These are phyloP conservation scores for Salix arbutifolia DNA, from an alignment of 345 rosid species.

Conservation along the genomic window DNA sequence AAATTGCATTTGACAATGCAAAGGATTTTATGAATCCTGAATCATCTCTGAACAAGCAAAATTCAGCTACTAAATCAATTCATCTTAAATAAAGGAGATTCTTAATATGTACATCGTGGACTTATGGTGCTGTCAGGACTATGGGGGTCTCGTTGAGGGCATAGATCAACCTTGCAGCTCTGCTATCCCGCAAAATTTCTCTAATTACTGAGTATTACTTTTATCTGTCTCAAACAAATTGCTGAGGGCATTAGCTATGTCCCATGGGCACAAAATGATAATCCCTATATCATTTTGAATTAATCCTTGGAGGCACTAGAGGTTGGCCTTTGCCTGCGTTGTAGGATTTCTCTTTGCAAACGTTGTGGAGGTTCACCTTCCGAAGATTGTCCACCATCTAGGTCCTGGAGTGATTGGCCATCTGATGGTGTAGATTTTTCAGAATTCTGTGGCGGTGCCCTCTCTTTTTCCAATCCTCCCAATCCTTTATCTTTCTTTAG, in stretches of 20 bases:
- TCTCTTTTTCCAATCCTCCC: slow-evolving; percentile 11
- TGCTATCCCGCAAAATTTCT: slow-evolving; percentile 1
- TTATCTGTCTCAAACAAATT: slow-evolving; percentile 1
- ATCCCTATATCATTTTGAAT: slow-evolving; percentile 30
- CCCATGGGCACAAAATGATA: background rate
- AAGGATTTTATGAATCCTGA: background rate
- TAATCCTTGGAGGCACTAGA: slow-evolving; percentile 26
- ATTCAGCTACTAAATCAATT: background rate
- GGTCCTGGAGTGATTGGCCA: background rate
- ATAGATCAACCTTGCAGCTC: background rate
- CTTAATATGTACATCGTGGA: slow-evolving; percentile 25
- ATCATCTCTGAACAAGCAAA: background rate
- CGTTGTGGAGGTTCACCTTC: slow-evolving; percentile 16
- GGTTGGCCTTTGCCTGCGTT: slow-evolving; percentile 25
- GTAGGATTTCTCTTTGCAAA: slow-evolving; percentile 38
- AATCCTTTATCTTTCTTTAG: slow-evolving; percentile 1
- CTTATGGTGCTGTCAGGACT: background rate
- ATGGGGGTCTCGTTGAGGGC: slow-evolving; percentile 9
- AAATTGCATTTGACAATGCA: slow-evolving; percentile 6
- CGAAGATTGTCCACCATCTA: slow-evolving; percentile 1
- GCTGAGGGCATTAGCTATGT: background rate
- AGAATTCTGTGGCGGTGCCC: background rate
- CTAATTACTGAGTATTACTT: background rate
- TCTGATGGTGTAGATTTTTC: slow-evolving; percentile 8
- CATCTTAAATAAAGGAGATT: slow-evolving; percentile 18